Evolutionary conservation across 1,284 basidiomycete genomes (phyloP).

Genomic region (Phenoliferia sp.): DNA sequence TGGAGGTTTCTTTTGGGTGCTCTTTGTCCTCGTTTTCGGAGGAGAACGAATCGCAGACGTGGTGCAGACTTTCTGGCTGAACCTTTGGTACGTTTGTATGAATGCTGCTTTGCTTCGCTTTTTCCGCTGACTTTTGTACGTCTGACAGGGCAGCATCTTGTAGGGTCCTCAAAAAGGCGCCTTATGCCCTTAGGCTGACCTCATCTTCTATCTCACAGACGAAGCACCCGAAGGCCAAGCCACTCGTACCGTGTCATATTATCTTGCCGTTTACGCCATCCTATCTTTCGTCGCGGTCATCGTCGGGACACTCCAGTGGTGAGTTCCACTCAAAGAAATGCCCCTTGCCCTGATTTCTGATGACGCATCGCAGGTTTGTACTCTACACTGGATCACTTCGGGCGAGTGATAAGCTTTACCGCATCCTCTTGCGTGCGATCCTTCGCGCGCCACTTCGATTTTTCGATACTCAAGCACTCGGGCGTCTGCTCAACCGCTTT

Average conservation of each 20-base stretch:
- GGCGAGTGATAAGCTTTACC: constrained; percentile 29
- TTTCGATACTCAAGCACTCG: constrained; percentile 69
- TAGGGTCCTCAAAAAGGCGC: constrained; percentile 49
- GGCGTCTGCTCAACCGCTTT: constrained; percentile 49
- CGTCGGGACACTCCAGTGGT: constrained; percentile 61
- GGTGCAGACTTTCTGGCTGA: constrained; percentile 39
- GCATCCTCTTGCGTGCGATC: constrained; percentile 67
- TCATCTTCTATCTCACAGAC: constrained; percentile 8
- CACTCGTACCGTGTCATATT: constrained; percentile 55
- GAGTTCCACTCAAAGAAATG: constrained; percentile 44
- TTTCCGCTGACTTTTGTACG: too few relatives aligned
- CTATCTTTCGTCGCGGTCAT: constrained; percentile 51
- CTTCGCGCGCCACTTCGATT: constrained; percentile 87
- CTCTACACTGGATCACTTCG: constrained; percentile 35
- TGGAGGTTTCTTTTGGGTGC: constrained; percentile 58
- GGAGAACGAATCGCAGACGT: constrained; percentile 69
- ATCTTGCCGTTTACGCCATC: constrained; percentile 68
- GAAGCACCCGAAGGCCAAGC: constrained; percentile 19
- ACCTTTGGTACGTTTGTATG: constrained; percentile 25
- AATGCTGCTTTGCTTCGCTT: not conserved
- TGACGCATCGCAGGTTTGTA: constrained; percentile 18
- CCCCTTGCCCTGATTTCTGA: too few relatives aligned
- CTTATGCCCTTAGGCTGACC: not conserved
- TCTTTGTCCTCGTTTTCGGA: constrained; percentile 58
- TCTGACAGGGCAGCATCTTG: constrained; percentile 9